phyloP scores from a whole-genome alignment of 352 stramenopile genomes.

The Pythium dissotocum region DNA sequence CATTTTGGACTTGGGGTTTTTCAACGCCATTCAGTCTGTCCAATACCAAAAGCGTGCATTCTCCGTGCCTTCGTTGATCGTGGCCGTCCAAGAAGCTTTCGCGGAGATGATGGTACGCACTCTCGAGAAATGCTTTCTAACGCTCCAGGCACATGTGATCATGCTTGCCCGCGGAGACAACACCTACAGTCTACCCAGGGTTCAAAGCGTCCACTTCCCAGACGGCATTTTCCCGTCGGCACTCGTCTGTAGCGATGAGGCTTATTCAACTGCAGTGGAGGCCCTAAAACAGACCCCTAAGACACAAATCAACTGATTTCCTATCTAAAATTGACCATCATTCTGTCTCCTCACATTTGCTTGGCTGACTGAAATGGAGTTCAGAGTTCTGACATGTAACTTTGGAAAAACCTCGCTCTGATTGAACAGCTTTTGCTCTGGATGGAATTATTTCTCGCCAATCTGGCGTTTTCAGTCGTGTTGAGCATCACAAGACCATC shows the following conservation, averaged over 20 bases:
- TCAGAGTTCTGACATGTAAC: not conserved
- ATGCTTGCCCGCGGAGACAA: conserved; percentile 14
- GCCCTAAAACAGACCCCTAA: conserved; percentile 1
- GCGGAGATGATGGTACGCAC: conserved; percentile 3
- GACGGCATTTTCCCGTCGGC: not conserved
- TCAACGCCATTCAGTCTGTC: conserved; percentile 13
- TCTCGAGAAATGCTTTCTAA: conserved; percentile 20
- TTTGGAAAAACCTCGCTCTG: not conserved
- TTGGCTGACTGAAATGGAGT: not conserved
- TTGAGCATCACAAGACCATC: not conserved
- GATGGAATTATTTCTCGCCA: not conserved
- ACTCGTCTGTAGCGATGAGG: not conserved
- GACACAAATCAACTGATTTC: not conserved
- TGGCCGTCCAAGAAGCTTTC: conserved; percentile 13
- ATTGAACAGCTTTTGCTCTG: no score
- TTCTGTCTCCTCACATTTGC: not conserved
- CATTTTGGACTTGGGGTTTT: conserved; percentile 22
- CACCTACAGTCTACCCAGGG: conserved; percentile 5
- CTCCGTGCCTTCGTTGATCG: not conserved
- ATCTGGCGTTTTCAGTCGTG: not conserved
- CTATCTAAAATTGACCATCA: not conserved
- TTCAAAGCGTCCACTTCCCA: not conserved
- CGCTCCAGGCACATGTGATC: conserved; percentile 13
- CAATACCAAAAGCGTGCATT: conserved; percentile 10
- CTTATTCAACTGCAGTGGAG: not conserved